These are phyloP conservation scores for Diaporthe humulicola DNA, from an alignment of 2,329 filamentous ascomycete genomes.

Conservation along the genomic window DNA sequence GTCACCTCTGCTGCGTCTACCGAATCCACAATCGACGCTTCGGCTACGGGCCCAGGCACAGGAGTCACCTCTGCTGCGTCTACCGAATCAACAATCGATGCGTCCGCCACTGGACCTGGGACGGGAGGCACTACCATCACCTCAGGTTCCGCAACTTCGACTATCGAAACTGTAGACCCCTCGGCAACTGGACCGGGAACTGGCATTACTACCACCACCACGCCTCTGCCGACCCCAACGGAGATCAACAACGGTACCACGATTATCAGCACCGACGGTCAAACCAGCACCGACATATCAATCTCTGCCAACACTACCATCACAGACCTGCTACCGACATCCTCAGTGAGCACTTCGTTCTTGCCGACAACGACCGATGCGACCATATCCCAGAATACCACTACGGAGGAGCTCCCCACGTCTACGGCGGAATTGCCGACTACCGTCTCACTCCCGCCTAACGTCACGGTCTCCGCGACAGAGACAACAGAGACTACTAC, in stretches of 20 bases:
- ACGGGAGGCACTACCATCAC: slow-evolving; percentile 22
- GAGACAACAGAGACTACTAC: slow-evolving; percentile 23
- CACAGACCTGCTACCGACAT: slow-evolving; percentile 24
- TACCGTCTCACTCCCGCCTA: slow-evolving; percentile 34
- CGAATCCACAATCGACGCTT: slow-evolving; percentile 8
- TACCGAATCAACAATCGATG: not conserved
- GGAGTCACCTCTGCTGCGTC: slow-evolving; percentile 9
- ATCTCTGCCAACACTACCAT: slow-evolving; percentile 37
- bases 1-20: not conserved
- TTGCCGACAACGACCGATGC: slow-evolving; percentile 22
- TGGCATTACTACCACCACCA: slow-evolving; percentile 35
- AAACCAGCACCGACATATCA: slow-evolving; percentile 24
- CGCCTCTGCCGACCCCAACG: slow-evolving; percentile 22
- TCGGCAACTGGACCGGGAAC: slow-evolving; percentile 33
- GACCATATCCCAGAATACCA: slow-evolving; percentile 36
- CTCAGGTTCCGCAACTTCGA: not conserved
- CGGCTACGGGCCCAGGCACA: slow-evolving; percentile 34
- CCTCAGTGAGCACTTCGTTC: slow-evolving; percentile 18
- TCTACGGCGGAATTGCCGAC: slow-evolving; percentile 34
- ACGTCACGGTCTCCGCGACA: slow-evolving; percentile 16
- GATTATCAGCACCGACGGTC: slow-evolving; percentile 1
- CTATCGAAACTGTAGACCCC: slow-evolving; percentile 13
- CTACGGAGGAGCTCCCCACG: slow-evolving; percentile 33
- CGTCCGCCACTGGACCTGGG: slow-evolving; percentile 14
- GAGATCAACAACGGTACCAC: slow-evolving; percentile 13